A percentile compares a stretch with the other conserved stretches of the same genome.
phyloP scores from a whole-genome alignment of 2,329 filamentous ascomycete species.

The Apiospora malaysiana region DNA sequence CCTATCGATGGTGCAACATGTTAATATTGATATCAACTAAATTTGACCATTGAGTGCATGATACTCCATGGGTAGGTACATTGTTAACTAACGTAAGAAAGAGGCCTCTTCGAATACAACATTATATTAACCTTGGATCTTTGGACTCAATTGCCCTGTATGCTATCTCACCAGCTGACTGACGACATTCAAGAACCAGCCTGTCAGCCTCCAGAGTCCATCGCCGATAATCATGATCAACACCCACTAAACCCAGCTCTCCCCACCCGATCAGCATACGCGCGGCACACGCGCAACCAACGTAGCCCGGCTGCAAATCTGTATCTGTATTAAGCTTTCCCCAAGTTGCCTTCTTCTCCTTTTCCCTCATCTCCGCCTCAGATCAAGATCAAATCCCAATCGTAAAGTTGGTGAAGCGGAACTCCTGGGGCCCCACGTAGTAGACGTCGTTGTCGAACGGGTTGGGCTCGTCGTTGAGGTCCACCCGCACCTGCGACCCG shows the following conservation, averaged over 20 bases:
- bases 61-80: too few species aligned
- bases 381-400: not conserved
- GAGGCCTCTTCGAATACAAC: too few species aligned
- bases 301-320: not conserved
- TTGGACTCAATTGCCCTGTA: too few species aligned
- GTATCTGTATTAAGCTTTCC: not conserved
- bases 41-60: too few species aligned
- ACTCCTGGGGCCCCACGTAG: not conserved
- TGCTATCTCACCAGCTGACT: too few species aligned
- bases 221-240: not conserved
- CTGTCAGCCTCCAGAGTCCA: not conserved
- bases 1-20: too few species aligned
- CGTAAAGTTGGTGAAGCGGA: not conserved
- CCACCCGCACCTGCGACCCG: not conserved
- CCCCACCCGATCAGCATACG: not conserved
- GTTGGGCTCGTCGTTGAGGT: not conserved
- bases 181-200: too few species aligned
- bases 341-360: not conserved
- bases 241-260: not conserved
- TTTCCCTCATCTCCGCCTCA: not conserved
- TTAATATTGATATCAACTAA: too few species aligned
- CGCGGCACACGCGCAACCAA: not conserved
- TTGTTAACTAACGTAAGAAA: too few species aligned
- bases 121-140: too few species aligned
- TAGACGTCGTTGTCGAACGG: slow-evolving; percentile 6